Evolutionary conservation across 1,139 yeast genomes (phyloP).

Genomic region (Magnusiomyces magnusii): DNA sequence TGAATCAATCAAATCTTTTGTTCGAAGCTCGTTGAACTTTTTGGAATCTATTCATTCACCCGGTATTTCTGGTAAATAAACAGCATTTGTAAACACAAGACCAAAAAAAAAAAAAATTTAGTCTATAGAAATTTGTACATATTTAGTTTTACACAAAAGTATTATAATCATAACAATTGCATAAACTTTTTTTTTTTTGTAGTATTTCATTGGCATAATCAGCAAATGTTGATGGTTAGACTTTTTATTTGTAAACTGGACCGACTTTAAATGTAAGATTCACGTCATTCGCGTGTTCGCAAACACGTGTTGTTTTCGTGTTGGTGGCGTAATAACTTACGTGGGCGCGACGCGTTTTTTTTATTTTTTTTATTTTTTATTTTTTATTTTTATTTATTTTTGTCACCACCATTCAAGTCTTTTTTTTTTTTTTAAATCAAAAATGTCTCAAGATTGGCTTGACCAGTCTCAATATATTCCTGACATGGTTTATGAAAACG

Average conservation of each 20-base stretch:
- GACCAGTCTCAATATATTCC: not conserved
- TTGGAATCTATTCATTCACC: not conserved
- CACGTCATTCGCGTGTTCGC: too few relatives aligned
- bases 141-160: not conserved
- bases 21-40: not conserved
- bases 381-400: not conserved
- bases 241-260: too few relatives aligned
- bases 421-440: not conserved
- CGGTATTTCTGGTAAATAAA: not conserved
- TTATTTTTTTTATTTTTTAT: not conserved
- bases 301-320: conserved; percentile 2
- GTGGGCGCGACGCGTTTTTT: not conserved
- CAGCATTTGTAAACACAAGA: not conserved
- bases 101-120: not conserved
- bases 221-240: too few relatives aligned
- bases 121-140: not conserved
- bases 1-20: not conserved
- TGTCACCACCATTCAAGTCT: not conserved
- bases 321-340: not conserved
- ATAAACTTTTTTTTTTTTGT: too few relatives aligned
- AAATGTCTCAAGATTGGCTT: conserved; percentile 1
- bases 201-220: too few relatives aligned
- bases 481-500: conserved; percentile 1
- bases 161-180: not conserved
- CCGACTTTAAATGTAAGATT: too few relatives aligned